Base-by-base conservation (phyloP, 192 early-diverging fungal species). In the Coemansia umbellata region DNA sequence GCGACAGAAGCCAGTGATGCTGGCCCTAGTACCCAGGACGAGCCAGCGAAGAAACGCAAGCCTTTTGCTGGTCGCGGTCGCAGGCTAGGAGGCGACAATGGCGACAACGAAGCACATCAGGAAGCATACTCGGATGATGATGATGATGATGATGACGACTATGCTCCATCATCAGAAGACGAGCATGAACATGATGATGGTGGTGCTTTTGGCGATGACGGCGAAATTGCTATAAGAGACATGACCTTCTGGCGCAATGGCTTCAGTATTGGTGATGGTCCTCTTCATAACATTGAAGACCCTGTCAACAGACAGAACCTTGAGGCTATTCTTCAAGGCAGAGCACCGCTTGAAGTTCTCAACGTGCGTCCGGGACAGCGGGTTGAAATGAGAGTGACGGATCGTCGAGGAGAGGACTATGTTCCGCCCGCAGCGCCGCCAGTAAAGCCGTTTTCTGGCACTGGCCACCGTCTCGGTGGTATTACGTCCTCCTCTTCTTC, bases 211-310 rank as follows among this genome's bases (percentile, higher is more conserved):
- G 56, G 41, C 2, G 52, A 35, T 5, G 43, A 40, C 5, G 53
- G 37, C 40, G 60, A 64, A 8, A 40, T 70, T 28, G 64, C 65
- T 23, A 39, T 64, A 26, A 82, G 96, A 22, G 74, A 84, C 37
- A 78, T 99, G 48, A 97, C 91, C 10, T 97, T 99, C 57, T 99
- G 94, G 92, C 78, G 86, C 50, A 89, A 96, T 60, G 96, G 96
- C 47, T 99, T 97, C 60, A 94, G 87, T 44, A 80, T 99, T 58
- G 94, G 91, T 17, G 92, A 96, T 55, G 96, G 96, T 3, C 91
- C 91, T 1, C 72, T 99, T 44, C 75, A 87, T 59, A 69, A 81
- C 37, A 92, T 91, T 49, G 84, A 89, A 43, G 93, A 94, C 57
- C 94, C 95, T 5, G 79, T 81, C 54, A 95, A 91, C 77, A 80